Evolutionary conservation across 257 asterid genomes (phyloP).

Genomic region (Ehretia macrophylla): DNA sequence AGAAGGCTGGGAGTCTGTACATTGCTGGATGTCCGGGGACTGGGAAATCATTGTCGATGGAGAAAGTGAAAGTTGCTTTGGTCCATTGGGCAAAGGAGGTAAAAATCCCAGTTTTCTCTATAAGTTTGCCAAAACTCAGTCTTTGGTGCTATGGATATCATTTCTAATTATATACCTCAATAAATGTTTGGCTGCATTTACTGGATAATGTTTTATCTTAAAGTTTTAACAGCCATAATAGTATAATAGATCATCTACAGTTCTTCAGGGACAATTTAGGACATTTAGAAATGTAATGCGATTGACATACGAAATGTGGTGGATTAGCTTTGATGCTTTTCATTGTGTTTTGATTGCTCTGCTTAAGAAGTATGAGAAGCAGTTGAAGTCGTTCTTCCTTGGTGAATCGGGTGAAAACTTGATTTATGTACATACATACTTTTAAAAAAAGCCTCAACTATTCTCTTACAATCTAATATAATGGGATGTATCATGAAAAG

Average conservation of each 20-base stretch:
- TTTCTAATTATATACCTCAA: neutral
- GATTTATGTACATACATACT: no score
- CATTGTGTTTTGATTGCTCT: no score
- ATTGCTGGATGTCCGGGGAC: slow-evolving; percentile 97
- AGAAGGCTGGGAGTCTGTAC: slow-evolving; percentile 82
- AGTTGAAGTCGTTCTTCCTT: no score
- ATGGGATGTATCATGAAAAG: no score
- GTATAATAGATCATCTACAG: neutral
- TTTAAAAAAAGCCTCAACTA: no score
- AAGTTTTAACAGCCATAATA: neutral
- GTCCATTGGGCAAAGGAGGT: slow-evolving; percentile 81
- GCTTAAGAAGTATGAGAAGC: no score
- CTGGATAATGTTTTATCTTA: neutral
- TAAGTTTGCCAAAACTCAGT: neutral
- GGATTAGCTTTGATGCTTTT: no score
- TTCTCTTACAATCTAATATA: no score
- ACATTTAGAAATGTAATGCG: no score
- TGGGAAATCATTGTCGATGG: slow-evolving; percentile 84
- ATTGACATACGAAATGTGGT: no score
- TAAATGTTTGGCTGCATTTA: neutral
- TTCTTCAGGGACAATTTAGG: no score
- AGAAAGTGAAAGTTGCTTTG: slow-evolving; percentile 53
- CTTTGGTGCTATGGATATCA: neutral
- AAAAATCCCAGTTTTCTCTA: slow-evolving; percentile 1
- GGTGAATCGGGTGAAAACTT: no score